A percentile compares a stretch with the other conserved stretches of the same genome.
Conservation (phyloP, 2,329 filamentous ascomycete genomes). For the Colletotrichum plurivorum region DNA sequence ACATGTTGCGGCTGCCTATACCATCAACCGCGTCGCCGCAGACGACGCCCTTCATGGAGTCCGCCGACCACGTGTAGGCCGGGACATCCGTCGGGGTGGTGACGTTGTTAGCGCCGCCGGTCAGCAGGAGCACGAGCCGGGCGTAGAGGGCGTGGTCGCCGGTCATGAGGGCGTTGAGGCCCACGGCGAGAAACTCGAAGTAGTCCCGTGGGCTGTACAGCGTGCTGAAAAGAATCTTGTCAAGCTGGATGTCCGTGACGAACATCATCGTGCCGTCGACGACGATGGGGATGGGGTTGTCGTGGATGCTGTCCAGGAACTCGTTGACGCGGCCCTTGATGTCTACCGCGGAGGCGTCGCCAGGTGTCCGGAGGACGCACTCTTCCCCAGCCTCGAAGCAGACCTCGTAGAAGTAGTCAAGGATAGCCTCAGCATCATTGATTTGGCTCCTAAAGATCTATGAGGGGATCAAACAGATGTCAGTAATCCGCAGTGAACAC, state of each 20-base stretch:
- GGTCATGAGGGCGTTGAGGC: conserved; percentile 43
- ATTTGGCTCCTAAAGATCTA: conserved; percentile 51
- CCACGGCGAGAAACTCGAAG: conserved; percentile 36
- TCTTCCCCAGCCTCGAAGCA: conserved; percentile 50
- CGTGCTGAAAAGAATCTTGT: conserved; percentile 42
- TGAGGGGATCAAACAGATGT: neutral
- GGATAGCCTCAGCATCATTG: conserved; percentile 52
- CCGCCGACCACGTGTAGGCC: conserved; percentile 32
- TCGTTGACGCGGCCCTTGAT: conserved; percentile 50
- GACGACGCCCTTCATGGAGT: conserved; percentile 46
- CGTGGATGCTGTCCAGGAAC: conserved; percentile 49
- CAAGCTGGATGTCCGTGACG: conserved; percentile 50
- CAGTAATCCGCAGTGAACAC: neutral
- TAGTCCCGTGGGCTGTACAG: conserved; percentile 48
- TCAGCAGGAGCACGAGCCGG: neutral
- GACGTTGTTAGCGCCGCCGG: neutral
- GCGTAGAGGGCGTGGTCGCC: conserved; percentile 44
- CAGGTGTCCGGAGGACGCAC: conserved; percentile 47
- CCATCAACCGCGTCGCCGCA: conserved; percentile 50
- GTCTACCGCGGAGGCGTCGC: conserved; percentile 46
- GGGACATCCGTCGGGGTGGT: neutral
- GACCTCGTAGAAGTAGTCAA: conserved; percentile 51
- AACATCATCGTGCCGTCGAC: conserved; percentile 41
- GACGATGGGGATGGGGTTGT: conserved; percentile 44
- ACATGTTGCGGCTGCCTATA: conserved; percentile 14